Percentiles rank a stretch among this genome's conserved stretches.
These are phyloP conservation scores for Verticillium zaregamsianum DNA, from an alignment of 2,329 filamentous ascomycete species.

Conservation along the genomic window DNA sequence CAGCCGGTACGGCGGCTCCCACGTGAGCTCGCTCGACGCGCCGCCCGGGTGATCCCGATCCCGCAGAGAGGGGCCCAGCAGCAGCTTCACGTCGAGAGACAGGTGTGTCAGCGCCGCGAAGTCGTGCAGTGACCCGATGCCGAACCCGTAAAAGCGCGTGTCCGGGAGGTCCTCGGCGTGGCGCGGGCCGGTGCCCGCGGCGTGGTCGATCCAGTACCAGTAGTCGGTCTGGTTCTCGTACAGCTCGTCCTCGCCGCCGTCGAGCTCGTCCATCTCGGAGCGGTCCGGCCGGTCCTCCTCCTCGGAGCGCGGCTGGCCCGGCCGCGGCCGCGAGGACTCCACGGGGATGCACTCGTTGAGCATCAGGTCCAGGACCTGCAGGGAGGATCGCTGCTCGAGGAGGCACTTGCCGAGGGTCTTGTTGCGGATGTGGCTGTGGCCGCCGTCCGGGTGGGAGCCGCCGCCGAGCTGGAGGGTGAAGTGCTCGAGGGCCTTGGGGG, in stretches of 20 bases:
- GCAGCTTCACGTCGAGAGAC: background rate
- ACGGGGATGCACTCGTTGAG: background rate
- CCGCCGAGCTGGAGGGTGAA: constrained; percentile 3
- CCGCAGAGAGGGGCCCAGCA: background rate
- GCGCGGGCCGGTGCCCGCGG: background rate
- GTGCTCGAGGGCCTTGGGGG: constrained; percentile 7
- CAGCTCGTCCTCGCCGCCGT: background rate
- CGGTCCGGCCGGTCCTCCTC: constrained; percentile 21
- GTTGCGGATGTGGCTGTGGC: background rate
- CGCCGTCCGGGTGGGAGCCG: background rate
- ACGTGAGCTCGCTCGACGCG: background rate
- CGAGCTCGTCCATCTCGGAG: constrained; percentile 23
- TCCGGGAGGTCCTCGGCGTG: background rate
- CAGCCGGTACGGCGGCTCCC: constrained; percentile 4
- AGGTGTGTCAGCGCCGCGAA: constrained; percentile 7
- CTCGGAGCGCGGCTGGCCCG: background rate
- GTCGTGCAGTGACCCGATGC: constrained; percentile 8
- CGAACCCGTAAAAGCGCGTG: constrained; percentile 1
- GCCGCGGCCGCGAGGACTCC: background rate
- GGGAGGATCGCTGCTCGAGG: constrained; percentile 3
- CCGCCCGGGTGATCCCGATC: background rate
- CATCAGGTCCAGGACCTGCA: constrained; percentile 8
- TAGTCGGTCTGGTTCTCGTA: background rate
- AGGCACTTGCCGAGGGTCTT: constrained; percentile 8
- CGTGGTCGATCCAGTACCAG: constrained; percentile 1